Base-by-base conservation (phyloP, 352 stramenopile species). In the Phytophthora macrochlamydospora region DNA sequence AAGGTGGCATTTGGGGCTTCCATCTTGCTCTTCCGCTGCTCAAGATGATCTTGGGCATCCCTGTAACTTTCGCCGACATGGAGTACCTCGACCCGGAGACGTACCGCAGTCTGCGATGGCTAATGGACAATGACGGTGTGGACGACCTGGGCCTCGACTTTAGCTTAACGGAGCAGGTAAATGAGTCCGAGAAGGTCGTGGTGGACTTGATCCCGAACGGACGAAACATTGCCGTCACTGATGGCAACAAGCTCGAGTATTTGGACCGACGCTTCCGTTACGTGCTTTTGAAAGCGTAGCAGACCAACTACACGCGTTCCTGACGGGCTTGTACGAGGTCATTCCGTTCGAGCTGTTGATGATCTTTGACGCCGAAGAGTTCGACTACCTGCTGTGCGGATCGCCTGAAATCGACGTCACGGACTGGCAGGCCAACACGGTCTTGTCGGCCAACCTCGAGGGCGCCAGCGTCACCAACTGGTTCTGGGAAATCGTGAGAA, bases 401-500 rank as follows among this genome's bases (percentile, higher is more conserved):
- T 83, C 98, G 40, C 93, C 97, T 4, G 86, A 95, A 73, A 98
- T 99, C 61, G 91, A 98, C 48, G 95, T 99, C 33, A 86, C 94
- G 9, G 97, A 99, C 76, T 99, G 97, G 97, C 88, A 94, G 63
- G 65, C 70, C 4, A 72, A 99, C 67, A 98, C 96, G 1, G 60
- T 71, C 14, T 70, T 80, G 42, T 80, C 76, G 42, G 56, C 67
- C n/a, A 83, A 91, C 40, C 63, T 89, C 7, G 64, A 80, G 45
- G 71, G 67, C 24, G 60, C 74, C 37, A 63, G 37, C 6, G 73
- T 77, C 0, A 73, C 68, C 4, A 59, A 57, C 29, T 99, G 95
- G 96, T 99, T 99, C 68, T 99, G 97, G 97, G 97, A 98, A 59
- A 89, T 98, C 37, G 87, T 99, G 67, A 87, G 90, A 30, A 85